Evolutionary conservation across 1,284 basidiomycete species (phyloP).

Genomic region (Pseudomicrostroma phylloplanum): DNA sequence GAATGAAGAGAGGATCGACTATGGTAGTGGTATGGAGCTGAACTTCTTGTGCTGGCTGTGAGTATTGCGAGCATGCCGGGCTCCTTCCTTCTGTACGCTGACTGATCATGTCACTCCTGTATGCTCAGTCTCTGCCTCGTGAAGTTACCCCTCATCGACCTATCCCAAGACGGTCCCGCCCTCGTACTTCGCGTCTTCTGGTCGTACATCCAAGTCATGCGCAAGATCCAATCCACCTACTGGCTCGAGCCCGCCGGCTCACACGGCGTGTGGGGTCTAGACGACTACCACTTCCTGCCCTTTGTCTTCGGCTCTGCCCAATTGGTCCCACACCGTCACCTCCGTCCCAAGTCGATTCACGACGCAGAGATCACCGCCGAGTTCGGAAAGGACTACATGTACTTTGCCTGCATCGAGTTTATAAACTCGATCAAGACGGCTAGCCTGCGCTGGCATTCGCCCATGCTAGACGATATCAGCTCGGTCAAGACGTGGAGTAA

Average conservation of each 20-base stretch:
- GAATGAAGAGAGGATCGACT: constrained; percentile 84
- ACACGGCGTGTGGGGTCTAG: constrained; percentile 95
- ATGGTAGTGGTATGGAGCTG: constrained; percentile 97
- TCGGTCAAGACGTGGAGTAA: constrained; percentile 96
- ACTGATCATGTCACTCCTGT: neutral
- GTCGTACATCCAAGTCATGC: constrained; percentile 64
- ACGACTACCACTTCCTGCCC: constrained; percentile 95
- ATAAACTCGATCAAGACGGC: constrained; percentile 92
- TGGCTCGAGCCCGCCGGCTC: constrained; percentile 98
- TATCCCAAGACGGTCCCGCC: constrained; percentile 67
- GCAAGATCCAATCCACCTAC: constrained; percentile 82
- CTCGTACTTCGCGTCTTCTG: constrained; percentile 85
- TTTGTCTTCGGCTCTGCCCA: constrained; percentile 86
- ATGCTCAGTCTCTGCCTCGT: constrained; percentile 62
- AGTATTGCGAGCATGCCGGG: constrained; percentile 56
- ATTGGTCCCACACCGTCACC: constrained; percentile 73
- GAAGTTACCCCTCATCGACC: constrained; percentile 60
- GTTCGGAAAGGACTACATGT: constrained; percentile 88
- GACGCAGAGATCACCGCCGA: constrained; percentile 88
- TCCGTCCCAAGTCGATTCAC: constrained; percentile 86
- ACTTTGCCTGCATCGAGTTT: constrained; percentile 89
- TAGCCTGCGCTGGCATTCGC: constrained; percentile 93
- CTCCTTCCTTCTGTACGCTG: constrained; percentile 1
- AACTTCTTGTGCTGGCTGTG: constrained; percentile 89
- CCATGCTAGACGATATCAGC: constrained; percentile 97